phyloP scores from a whole-genome alignment of 2,329 filamentous ascomycete genomes.

The Pleurostoma richardsiae region DNA sequence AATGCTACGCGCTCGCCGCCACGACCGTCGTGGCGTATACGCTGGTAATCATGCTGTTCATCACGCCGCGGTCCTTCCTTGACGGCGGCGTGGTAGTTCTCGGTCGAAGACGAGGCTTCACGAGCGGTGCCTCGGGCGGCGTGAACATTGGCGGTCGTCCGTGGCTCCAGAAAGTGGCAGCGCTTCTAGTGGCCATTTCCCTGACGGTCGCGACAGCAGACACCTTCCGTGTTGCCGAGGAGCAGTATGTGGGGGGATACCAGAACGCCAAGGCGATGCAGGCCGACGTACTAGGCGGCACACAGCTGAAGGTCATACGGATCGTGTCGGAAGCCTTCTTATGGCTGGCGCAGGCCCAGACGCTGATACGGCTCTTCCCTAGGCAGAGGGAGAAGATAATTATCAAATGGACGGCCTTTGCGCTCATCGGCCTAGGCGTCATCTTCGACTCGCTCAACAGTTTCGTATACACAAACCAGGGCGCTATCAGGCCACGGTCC shows the following conservation, averaged over 20 bases:
- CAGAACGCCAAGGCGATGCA: constrained; percentile 77
- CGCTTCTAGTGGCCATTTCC: constrained; percentile 72
- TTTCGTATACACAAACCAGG: constrained; percentile 55
- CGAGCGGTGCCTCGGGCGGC: constrained; percentile 71
- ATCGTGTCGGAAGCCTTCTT: constrained; percentile 94
- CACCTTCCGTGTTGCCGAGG: constrained; percentile 78
- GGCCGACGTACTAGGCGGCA: constrained; percentile 72
- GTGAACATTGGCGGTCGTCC: constrained; percentile 87
- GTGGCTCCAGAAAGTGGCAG: constrained; percentile 83
- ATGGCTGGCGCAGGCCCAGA: constrained; percentile 97
- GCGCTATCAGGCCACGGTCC: constrained; percentile 59
- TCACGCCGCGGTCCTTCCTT: constrained; percentile 91
- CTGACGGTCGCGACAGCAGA: constrained; percentile 90
- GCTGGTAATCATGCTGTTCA: constrained; percentile 87
- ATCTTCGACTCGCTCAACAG: constrained; percentile 90
- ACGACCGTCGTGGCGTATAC: constrained; percentile 89
- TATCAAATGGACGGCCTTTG: constrained; percentile 98
- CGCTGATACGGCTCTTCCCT: constrained; percentile 89
- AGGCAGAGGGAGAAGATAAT: constrained; percentile 96
- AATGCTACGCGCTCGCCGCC: constrained; percentile 87
- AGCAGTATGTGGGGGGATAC: constrained; percentile 73
- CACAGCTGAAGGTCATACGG: constrained; percentile 83
- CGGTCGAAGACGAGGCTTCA: constrained; percentile 71
- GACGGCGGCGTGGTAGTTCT: constrained; percentile 79
- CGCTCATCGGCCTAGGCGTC: constrained; percentile 83